Evolutionary conservation across 306 rosid species (phyloP).

Genomic region (Fragaria nilgerrensis): DNA sequence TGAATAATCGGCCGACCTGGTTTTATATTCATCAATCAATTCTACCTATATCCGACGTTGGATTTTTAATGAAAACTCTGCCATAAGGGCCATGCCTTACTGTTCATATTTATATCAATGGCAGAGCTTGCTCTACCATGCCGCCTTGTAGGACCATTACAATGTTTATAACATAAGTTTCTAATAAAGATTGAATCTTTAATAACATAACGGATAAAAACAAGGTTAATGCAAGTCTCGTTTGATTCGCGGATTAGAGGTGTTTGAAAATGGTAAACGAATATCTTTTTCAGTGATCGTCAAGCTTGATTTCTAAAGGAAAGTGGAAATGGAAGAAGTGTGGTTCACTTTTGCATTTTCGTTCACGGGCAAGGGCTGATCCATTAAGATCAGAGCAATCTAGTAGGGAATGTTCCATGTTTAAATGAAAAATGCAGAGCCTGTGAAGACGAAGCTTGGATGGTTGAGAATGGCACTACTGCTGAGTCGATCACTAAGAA

Average conservation of each 20-base stretch:
- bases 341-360: background rate
- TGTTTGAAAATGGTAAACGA: background rate
- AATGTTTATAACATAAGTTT: background rate
- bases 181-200: background rate
- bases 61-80: background rate
- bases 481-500: background rate
- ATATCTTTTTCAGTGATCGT: background rate
- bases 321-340: background rate
- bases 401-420: background rate
- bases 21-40: background rate
- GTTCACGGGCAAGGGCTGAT: background rate
- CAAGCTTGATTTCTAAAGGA: background rate
- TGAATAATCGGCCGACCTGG: background rate
- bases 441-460: background rate
- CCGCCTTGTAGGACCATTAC: background rate
- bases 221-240: background rate
- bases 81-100: background rate
- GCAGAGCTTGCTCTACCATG: slow-evolving; percentile 5
- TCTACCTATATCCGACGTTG: background rate
- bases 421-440: slow-evolving; percentile 3
- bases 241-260: background rate
- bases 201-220: background rate
- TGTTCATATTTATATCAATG: background rate
- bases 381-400: background rate
- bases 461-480: background rate